phyloP scores from a whole-genome alignment of 2,329 filamentous ascomycete species.

The Metarhizium brunneum region DNA sequence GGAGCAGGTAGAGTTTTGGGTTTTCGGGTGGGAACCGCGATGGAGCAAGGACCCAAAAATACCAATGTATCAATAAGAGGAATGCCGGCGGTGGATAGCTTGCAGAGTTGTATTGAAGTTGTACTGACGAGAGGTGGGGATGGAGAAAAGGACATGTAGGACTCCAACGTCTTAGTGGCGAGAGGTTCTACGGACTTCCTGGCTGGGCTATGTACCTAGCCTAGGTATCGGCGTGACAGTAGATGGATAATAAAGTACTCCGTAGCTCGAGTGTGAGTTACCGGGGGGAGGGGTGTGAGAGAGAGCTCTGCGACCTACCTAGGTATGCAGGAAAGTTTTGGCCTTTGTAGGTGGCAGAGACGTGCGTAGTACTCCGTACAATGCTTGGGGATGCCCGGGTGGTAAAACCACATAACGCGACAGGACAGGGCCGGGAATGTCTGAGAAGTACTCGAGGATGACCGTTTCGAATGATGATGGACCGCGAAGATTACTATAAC shows the following conservation, averaged over 20 bases:
- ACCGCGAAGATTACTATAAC: too few relatives aligned
- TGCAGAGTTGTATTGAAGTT: conserved; percentile 1
- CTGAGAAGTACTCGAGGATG: background rate
- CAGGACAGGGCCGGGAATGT: background rate
- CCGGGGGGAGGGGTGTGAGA: background rate
- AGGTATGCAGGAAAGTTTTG: background rate
- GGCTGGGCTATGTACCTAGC: background rate
- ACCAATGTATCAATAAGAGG: background rate
- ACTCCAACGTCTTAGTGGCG: too few relatives aligned
- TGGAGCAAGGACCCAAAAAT: background rate
- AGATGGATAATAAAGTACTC: conserved; percentile 2
- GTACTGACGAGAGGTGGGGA: background rate
- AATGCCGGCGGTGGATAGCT: background rate
- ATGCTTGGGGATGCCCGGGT: too few relatives aligned
- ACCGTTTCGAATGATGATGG: background rate
- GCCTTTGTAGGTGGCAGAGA: background rate
- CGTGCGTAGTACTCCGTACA: background rate
- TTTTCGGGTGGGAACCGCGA: conserved; percentile 5
- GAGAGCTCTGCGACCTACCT: background rate
- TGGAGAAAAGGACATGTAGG: too few relatives aligned
- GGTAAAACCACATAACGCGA: background rate
- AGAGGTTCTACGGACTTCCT: too few relatives aligned
- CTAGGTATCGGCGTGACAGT: conserved; percentile 2
- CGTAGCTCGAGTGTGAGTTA: background rate
- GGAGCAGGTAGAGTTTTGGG: conserved; percentile 1